Evolutionary conservation across 179 eudicot genomes (phyloP).

Genomic region (Silene vulgaris): DNA sequence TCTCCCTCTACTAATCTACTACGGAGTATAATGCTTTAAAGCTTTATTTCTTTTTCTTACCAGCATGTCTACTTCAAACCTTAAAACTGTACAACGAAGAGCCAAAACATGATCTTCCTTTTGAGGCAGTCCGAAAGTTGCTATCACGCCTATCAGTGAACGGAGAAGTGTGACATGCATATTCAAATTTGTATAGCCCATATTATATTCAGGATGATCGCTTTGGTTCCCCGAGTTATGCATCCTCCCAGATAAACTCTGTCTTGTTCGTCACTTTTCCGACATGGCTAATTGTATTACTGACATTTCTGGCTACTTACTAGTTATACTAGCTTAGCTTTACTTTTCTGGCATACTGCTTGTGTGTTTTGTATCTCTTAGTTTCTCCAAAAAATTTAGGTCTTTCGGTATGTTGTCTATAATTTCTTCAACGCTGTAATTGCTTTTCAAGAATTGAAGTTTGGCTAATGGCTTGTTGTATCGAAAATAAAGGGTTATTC

Average conservation of each 20-base stretch:
- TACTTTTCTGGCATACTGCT: slow-evolving; percentile 5
- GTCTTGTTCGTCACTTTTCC: slow-evolving; percentile 17
- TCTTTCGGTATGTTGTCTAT: background rate
- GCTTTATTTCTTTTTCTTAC: background rate
- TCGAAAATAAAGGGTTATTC: no score
- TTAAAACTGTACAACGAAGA: background rate
- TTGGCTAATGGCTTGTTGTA: no score
- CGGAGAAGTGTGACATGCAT: slow-evolving; percentile 15
- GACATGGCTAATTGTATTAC: slow-evolving; percentile 9
- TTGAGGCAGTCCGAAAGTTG: slow-evolving; percentile 1
- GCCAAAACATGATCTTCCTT: slow-evolving; percentile 11
- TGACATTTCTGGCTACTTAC: slow-evolving; percentile 5
- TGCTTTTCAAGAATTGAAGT: slow-evolving; percentile 1
- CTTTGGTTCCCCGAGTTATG: slow-evolving; percentile 9
- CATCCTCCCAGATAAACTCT: slow-evolving; percentile 9
- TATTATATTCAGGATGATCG: slow-evolving; percentile 15
- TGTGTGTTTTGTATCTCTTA: slow-evolving; percentile 14
- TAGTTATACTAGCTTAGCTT: slow-evolving; percentile 8
- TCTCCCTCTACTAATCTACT: no score
- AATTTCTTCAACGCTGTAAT: background rate
- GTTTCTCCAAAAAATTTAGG: background rate
- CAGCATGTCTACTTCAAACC: background rate
- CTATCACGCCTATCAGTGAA: background rate
- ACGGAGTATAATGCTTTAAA: background rate
- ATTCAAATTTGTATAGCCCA: slow-evolving; percentile 22